phyloP scores from a whole-genome alignment of 2,329 filamentous ascomycete genomes.

The Penicillium rolfsii region DNA sequence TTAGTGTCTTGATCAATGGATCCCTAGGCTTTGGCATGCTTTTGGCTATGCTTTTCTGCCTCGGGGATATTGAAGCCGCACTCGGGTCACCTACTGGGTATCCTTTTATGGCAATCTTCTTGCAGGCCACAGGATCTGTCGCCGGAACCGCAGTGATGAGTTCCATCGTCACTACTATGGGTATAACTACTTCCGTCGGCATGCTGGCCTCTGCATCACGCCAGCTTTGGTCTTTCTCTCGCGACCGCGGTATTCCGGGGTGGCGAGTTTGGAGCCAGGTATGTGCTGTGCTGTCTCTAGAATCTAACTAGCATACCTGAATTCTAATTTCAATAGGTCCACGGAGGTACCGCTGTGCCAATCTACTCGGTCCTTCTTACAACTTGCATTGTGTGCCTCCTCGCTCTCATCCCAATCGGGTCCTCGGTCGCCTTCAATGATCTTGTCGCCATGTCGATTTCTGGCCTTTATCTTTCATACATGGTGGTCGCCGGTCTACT shows the following conservation, averaged over 20 bases:
- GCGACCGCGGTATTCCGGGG: slow-evolving; percentile 33
- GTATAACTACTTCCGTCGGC: slow-evolving; percentile 37
- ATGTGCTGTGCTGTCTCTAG: slow-evolving; percentile 8
- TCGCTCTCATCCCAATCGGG: slow-evolving; percentile 41
- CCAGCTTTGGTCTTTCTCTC: slow-evolving; percentile 35
- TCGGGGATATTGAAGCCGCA: slow-evolving; percentile 38
- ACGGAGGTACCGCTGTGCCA: slow-evolving; percentile 32
- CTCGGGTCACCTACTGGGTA: slow-evolving; percentile 35
- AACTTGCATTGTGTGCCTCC: slow-evolving; percentile 33
- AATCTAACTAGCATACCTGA: background rate
- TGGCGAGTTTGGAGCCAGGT: slow-evolving; percentile 36
- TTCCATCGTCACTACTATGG: slow-evolving; percentile 35
- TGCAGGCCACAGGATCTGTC: slow-evolving; percentile 34
- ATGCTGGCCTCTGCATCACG: slow-evolving; percentile 52
- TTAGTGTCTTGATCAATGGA: slow-evolving; percentile 43
- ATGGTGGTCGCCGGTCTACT: slow-evolving; percentile 34
- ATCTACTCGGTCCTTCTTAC: slow-evolving; percentile 32
- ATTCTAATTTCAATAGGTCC: slow-evolving; percentile 21
- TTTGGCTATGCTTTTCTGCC: slow-evolving; percentile 44
- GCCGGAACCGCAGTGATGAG: slow-evolving; percentile 32
- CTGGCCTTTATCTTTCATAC: slow-evolving; percentile 38
- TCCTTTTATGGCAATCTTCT: slow-evolving; percentile 42
- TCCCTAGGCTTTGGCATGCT: slow-evolving; percentile 43
- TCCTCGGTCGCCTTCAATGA: slow-evolving; percentile 39
- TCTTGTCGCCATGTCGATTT: slow-evolving; percentile 40